Percentiles rank a stretch among this genome's conserved stretches.
phyloP scores from a whole-genome alignment of 2,329 filamentous ascomycete genomes.

The Basipetospora sp. region DNA sequence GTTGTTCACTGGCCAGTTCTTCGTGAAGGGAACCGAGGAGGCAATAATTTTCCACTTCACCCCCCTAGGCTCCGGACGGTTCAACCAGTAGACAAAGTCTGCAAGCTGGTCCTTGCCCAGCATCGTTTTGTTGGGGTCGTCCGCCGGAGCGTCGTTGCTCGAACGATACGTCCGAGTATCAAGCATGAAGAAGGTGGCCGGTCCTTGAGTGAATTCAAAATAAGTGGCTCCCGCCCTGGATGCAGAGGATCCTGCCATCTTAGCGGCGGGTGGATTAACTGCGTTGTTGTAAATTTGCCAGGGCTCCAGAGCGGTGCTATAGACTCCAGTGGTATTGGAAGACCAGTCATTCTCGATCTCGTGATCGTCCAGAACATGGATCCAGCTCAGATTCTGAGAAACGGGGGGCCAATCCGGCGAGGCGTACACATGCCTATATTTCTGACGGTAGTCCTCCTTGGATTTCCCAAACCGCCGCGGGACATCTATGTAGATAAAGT shows the following conservation, averaged over 20 bases:
- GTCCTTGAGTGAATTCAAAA: constrained; percentile 78
- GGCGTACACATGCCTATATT: constrained; percentile 90
- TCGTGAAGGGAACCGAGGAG: constrained; percentile 85
- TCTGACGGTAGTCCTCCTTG: constrained; percentile 65
- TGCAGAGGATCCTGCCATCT: constrained; percentile 28
- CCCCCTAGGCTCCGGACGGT: constrained; percentile 54
- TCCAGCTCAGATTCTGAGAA: constrained; percentile 76
- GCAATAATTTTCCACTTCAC: constrained; percentile 90
- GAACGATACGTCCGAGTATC: constrained; percentile 83
- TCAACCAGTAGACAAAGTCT: constrained; percentile 66
- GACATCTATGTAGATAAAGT: constrained; percentile 86
- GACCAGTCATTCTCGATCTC: constrained; percentile 94
- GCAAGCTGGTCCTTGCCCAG: constrained; percentile 64
- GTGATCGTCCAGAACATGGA: constrained; percentile 92
- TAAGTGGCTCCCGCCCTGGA: constrained; percentile 52
- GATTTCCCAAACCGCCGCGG: constrained; percentile 62
- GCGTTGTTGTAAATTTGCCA: constrained; percentile 76
- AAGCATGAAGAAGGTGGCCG: constrained; percentile 84
- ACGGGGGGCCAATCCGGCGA: constrained; percentile 78
- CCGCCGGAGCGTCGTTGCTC: constrained; percentile 43
- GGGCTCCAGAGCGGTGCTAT: constrained; percentile 64
- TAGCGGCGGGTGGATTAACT: constrained; percentile 62
- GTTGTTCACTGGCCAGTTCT: constrained; percentile 85
- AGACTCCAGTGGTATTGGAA: constrained; percentile 65
- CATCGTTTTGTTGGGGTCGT: constrained; percentile 64